These are phyloP conservation scores for Wickerhamomyces sydowiorum DNA, from an alignment of 805 yeast genomes.

Conservation along the genomic window DNA sequence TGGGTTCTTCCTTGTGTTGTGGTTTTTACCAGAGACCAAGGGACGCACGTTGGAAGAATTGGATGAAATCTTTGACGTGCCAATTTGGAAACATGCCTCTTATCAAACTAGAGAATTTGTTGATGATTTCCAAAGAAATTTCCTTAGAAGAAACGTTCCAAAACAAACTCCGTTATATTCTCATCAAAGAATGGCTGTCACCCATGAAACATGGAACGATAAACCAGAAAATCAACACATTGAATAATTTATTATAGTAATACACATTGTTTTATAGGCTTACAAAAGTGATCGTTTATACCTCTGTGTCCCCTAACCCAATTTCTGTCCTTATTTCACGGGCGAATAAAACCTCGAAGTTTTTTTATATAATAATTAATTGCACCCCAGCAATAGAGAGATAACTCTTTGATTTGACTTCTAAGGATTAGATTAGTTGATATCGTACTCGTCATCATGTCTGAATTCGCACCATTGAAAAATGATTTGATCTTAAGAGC, in stretches of 20 bases:
- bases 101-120: conserved; percentile 31
- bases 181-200: conserved; percentile 49
- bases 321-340: no score
- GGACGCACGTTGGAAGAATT: conserved; percentile 39
- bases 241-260: conserved; percentile 23
- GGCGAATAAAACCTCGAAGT: no score
- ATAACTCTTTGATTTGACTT: no score
- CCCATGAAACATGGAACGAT: conserved; percentile 52
- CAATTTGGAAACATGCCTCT: conserved; percentile 43
- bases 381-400: no score
- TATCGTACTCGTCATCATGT: conserved; percentile 3
- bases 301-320: no score
- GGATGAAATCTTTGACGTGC: conserved; percentile 57
- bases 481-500: conserved; percentile 91
- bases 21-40: conserved; percentile 65
- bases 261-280: background rate
- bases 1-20: conserved; percentile 64
- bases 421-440: background rate
- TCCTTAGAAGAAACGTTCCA: conserved; percentile 35
- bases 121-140: conserved; percentile 36
- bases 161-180: conserved; percentile 46
- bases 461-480: conserved; percentile 66
- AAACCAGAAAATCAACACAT: conserved; percentile 45
- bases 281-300: no score
- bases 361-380: no score